These are phyloP conservation scores for Ceratocystiopsis brevicomis DNA, from an alignment of 2,329 filamentous ascomycete genomes.

Conservation along the genomic window DNA sequence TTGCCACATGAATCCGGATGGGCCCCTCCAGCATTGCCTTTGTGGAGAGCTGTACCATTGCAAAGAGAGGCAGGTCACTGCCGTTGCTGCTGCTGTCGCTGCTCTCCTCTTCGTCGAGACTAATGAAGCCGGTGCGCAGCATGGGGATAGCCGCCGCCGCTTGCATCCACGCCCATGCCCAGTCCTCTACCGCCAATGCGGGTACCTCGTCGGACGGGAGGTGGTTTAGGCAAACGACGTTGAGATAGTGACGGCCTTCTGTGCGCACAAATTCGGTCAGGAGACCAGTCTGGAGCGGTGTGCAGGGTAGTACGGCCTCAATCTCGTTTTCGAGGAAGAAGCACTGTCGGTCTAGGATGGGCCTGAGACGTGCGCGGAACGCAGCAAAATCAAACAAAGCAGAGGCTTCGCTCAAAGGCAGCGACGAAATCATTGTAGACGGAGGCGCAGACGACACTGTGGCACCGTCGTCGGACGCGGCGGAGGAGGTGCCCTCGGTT, in stretches of 20 bases:
- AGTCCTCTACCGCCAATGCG: conserved; percentile 12
- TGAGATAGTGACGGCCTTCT: conserved; percentile 53
- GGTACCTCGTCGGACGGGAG: conserved; percentile 14
- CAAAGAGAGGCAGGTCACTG: conserved; percentile 32
- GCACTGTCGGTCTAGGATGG: conserved; percentile 11
- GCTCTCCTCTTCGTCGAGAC: conserved; percentile 36
- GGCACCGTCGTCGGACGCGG: background rate
- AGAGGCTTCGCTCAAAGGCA: conserved; percentile 10
- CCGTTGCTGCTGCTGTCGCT: conserved; percentile 9
- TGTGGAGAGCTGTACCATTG: conserved; percentile 46
- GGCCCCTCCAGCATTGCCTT: background rate
- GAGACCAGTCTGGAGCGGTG: conserved; percentile 62
- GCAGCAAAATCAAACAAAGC: conserved; percentile 25
- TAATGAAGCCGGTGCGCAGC: conserved; percentile 54
- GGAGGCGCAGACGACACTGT: background rate
- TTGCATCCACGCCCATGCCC: conserved; percentile 40
- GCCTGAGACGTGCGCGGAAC: conserved; percentile 17
- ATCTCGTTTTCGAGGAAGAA: conserved; percentile 15
- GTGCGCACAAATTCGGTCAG: conserved; percentile 54
- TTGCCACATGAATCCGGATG: background rate
- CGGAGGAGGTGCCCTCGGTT: too few species aligned
- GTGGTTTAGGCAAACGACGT: conserved; percentile 42
- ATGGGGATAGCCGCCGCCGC: conserved; percentile 44
- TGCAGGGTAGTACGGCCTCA: conserved; percentile 54
- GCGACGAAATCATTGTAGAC: background rate